These are phyloP conservation scores for Leccinum uliginosum DNA, from an alignment of 768 basidiomycete genomes.

Conservation along the genomic window DNA sequence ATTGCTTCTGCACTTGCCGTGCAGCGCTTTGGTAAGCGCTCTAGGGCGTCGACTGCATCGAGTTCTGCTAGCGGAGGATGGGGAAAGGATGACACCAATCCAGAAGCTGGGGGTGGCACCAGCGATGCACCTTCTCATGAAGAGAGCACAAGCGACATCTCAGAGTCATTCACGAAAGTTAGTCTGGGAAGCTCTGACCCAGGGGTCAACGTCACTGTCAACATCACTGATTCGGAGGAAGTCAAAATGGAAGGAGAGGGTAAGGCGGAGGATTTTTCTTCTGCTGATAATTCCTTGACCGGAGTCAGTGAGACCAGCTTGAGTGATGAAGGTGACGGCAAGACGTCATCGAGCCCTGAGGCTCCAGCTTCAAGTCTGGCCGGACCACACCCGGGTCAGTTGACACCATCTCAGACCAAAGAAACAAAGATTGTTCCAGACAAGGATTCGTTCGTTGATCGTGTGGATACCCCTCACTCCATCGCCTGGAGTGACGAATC, in stretches of 20 bases:
- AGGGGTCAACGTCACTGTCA: slow-evolving; percentile 40
- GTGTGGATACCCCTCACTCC: slow-evolving; percentile 3
- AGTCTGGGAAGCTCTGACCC: slow-evolving; percentile 31
- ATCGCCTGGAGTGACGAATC: slow-evolving; percentile 24
- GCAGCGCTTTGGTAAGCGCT: slow-evolving; percentile 27
- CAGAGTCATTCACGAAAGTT: slow-evolving; percentile 23
- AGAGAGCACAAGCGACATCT: slow-evolving; percentile 19
- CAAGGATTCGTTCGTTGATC: background rate
- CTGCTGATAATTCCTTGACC: slow-evolving; percentile 19
- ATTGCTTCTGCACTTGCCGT: slow-evolving; percentile 50
- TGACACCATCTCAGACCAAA: slow-evolving; percentile 3
- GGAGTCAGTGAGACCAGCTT: slow-evolving; percentile 12
- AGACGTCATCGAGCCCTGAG: background rate
- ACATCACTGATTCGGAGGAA: slow-evolving; percentile 32
- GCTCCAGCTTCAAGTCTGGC: background rate
- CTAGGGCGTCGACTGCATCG: slow-evolving; percentile 25
- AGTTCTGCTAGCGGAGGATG: slow-evolving; percentile 33
- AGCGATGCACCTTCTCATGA: slow-evolving; percentile 35
- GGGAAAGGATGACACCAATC: slow-evolving; percentile 31
- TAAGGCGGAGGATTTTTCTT: slow-evolving; percentile 21
- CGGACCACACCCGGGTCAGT: background rate
- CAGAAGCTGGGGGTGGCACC: slow-evolving; percentile 25
- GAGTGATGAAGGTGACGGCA: slow-evolving; percentile 8
- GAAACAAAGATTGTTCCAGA: background rate
- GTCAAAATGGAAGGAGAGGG: slow-evolving; percentile 18